Percentiles rank a stretch among this genome's conserved stretches.
Evolutionary conservation across 305 asterid genomes (phyloP).

Genomic region (Solanum hybrid): DNA sequence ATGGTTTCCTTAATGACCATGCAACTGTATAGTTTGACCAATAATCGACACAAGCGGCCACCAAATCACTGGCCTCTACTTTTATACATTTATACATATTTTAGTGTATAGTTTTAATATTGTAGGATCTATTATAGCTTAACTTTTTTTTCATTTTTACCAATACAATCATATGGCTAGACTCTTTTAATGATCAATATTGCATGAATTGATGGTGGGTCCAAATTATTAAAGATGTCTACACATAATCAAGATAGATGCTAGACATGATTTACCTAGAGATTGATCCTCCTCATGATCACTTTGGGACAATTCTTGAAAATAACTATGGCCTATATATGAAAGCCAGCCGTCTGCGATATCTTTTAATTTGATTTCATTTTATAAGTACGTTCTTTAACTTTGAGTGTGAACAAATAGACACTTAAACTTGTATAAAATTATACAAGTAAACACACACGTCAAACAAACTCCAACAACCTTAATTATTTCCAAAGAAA

Average conservation of each 20-base stretch:
- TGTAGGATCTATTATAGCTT: neutral
- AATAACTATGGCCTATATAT: neutral
- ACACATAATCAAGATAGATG: neutral
- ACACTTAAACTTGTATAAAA: too few relatives aligned
- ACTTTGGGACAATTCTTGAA: neutral
- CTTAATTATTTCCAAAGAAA: neutral
- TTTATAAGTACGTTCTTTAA: too few relatives aligned
- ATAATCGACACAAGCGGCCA: neutral
- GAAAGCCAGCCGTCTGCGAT: rapidly evolving
- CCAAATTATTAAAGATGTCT: neutral
- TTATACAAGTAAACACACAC: too few relatives aligned
- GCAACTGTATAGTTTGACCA: neutral
- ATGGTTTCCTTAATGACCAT: neutral
- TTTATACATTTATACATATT: neutral
- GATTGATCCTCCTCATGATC: neutral
- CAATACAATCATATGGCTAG: neutral
- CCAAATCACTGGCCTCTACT: neutral
- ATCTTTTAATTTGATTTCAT: too few relatives aligned
- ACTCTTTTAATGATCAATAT: neutral
- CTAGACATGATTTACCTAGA: neutral
- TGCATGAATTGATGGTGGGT: neutral
- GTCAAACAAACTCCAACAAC: neutral
- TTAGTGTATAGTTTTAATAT: neutral
- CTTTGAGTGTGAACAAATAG: rapidly evolving
- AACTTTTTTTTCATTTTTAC: neutral